Base-by-base conservation (phyloP, 2,329 filamentous ascomycete genomes). In the Colletotrichum endophyticum region DNA sequence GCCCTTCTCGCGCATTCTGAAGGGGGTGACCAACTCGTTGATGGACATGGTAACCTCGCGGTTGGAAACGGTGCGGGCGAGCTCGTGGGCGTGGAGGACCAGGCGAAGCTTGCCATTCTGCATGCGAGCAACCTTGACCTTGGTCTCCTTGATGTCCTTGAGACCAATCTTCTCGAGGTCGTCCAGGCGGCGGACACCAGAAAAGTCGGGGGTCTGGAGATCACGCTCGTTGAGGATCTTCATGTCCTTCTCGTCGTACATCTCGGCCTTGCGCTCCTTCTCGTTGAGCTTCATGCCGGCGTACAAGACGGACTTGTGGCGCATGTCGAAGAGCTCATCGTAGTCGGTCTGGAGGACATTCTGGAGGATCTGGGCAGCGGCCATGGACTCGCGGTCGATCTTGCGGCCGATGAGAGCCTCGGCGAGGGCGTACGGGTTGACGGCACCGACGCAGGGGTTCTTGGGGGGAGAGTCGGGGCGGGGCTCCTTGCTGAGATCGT, bases 321-420 rank as follows among this genome's bases (percentile, higher is more conserved):
- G 86, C 83, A 87, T 81, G 80, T 88, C 87, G 67, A 88, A 88
- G 59, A 88, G 85, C 80, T 88, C 87, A 64, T 87, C 84, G 71
- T 88, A 88, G 79, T 88, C 86, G 22, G 86, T 88, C 81, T 88
- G 86, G 28, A 88, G 83, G 34, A 87, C 83, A 66, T 85, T 85
- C 63, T 85, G 83, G 32, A 88, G 78, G 72, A 88, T 82, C 16
- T 80, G 79, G 27, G 83, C 80, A 1, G 83, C 80, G 25, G 80
- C 80, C 25, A 83, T 79, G 32, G 84, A 85, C 62, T 79, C 77
- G n/a, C 82, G 81, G 78, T 88, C 84, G 25, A 88, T 81, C 70
- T 81, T 84, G 71, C 86, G 84, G 72, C 86, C 85, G 34, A 88
- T 79, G 69, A 88, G 82, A 27, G 86, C 85, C 81, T 88, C 87